phyloP scores from a whole-genome alignment of 768 basidiomycete genomes.

The Tricholoma flavovirens region DNA sequence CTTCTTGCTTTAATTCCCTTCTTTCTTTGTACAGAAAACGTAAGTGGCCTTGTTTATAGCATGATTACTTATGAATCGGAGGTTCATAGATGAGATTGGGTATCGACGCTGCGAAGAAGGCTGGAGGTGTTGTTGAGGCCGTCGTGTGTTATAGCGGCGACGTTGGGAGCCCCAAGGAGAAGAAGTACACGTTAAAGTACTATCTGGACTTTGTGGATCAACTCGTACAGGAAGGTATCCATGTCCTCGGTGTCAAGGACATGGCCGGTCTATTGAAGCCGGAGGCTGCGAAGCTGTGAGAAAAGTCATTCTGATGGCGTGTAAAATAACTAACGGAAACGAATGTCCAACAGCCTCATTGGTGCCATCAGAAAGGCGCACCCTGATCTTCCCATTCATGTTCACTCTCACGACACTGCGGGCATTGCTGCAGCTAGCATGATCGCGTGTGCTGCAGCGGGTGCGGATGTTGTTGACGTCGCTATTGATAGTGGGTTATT shows the following conservation, averaged over 20 bases:
- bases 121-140: slow-evolving; percentile 96
- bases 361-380: slow-evolving; percentile 93
- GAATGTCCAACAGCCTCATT: slow-evolving; percentile 56
- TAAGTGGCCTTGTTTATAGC: slow-evolving; percentile 25
- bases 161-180: slow-evolving; percentile 89
- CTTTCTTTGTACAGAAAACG: slow-evolving; percentile 54
- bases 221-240: slow-evolving; percentile 91
- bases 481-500: slow-evolving; percentile 86
- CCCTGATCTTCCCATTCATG: slow-evolving; percentile 97
- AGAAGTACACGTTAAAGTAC: slow-evolving; percentile 95
- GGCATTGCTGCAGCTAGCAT: slow-evolving; percentile 98
- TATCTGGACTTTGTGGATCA: slow-evolving; percentile 94
- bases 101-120: slow-evolving; percentile 99
- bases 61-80: not conserved
- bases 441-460: slow-evolving; percentile 94
- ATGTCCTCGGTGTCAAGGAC: slow-evolving; percentile 96
- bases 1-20: slow-evolving; percentile 2
- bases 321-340: not conserved
- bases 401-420: slow-evolving; percentile 99
- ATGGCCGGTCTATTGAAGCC: slow-evolving; percentile 98
- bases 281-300: slow-evolving; percentile 83
- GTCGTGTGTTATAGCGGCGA: slow-evolving; percentile 99
- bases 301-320: slow-evolving; percentile 8
- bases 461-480: slow-evolving; percentile 96
- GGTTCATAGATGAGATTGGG: slow-evolving; percentile 84